Evolutionary conservation across 768 basidiomycete species (phyloP).

Genomic region (Russula ochroleuca): DNA sequence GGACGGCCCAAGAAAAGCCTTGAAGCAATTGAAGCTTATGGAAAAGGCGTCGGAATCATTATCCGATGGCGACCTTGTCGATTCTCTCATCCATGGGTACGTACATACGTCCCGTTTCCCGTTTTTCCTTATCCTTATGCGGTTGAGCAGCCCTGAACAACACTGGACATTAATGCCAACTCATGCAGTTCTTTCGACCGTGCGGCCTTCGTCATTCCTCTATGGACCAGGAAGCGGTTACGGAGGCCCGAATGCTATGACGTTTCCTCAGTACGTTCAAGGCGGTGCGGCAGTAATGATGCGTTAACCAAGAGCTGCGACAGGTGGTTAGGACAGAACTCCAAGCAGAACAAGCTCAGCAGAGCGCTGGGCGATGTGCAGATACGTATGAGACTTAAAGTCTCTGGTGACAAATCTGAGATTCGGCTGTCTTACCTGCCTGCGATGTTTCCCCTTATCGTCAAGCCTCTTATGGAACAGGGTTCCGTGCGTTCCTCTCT

Average conservation of each 20-base stretch:
- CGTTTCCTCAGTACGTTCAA: slow-evolving; percentile 78
- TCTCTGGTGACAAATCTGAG: slow-evolving; percentile 85
- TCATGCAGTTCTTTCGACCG: slow-evolving; percentile 86
- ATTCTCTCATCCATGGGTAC: slow-evolving; percentile 89
- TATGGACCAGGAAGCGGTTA: slow-evolving; percentile 71
- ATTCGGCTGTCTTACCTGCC: slow-evolving; percentile 91
- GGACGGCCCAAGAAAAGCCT: slow-evolving; percentile 55
- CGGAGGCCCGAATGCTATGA: slow-evolving; percentile 59
- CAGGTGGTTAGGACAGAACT: slow-evolving; percentile 98
- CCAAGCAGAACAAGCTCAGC: slow-evolving; percentile 77
- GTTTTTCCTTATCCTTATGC: background rate
- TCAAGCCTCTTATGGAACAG: slow-evolving; percentile 68
- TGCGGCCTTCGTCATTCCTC: slow-evolving; percentile 78
- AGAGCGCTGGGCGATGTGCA: slow-evolving; percentile 87
- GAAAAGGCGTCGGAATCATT: slow-evolving; percentile 87
- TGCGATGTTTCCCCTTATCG: slow-evolving; percentile 74
- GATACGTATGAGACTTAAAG: slow-evolving; percentile 90
- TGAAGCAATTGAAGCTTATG: slow-evolving; percentile 79
- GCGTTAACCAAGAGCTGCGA: slow-evolving; percentile 6
- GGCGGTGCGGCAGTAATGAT: no score
- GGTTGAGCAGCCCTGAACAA: slow-evolving; percentile 66
- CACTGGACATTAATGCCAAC: slow-evolving; percentile 95
- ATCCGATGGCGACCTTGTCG: slow-evolving; percentile 92
- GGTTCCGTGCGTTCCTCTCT: slow-evolving; percentile 60
- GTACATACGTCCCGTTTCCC: slow-evolving; percentile 40